Evolutionary conservation across 805 yeast species (phyloP), one percentile per base, ranked within the genome.

Genomic region (Soucietia sequanensis): DNA sequence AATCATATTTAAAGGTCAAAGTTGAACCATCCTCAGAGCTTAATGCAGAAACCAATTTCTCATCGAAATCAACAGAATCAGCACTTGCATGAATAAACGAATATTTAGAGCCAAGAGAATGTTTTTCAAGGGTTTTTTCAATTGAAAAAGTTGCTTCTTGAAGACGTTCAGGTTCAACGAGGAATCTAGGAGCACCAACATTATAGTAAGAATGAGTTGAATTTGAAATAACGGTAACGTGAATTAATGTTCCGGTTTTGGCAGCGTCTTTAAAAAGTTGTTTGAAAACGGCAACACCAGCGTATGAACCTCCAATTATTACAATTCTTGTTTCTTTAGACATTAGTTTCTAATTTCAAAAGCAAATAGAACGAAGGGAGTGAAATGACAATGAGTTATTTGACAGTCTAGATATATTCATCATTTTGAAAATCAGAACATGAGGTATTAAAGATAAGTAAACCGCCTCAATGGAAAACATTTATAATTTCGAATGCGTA

Each of bases 231-330:
- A 65, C 19, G 1, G 58, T 55, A 11, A 62, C 47, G 11, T 44
- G 34, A 11, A 55, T 31, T 10, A 37, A 28, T 7, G 35, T 30
- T 11, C 38, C 33, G 9, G 37, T 35, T 11, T 35, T 29, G 13
- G 33, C 5, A 4, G 26, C 29, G 5, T 26, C 24, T 9, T 34
- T 27, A 18, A 48, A 42, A 13, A 55, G 35, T 7, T 49, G 30
- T 9, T 52, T 47, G 14, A 56, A 56, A 8, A 65, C 69, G 5
- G 21, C 32, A 12, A 51, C 40, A 5, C 54, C 70, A 3, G 64
- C 68, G 35, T 41, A 62, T 3, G 67, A 59, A 4, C 60, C 67
- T n/a, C 72, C 72, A 19, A 66, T 50, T 12, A 67, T 56, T 4
- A 58, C 58, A n/a, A n/a, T n/a, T n/a, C n/a, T n/a, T n/a, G n/a